Conservation (phyloP, 2,329 filamentous ascomycete species). For the Nemania abortiva region DNA sequence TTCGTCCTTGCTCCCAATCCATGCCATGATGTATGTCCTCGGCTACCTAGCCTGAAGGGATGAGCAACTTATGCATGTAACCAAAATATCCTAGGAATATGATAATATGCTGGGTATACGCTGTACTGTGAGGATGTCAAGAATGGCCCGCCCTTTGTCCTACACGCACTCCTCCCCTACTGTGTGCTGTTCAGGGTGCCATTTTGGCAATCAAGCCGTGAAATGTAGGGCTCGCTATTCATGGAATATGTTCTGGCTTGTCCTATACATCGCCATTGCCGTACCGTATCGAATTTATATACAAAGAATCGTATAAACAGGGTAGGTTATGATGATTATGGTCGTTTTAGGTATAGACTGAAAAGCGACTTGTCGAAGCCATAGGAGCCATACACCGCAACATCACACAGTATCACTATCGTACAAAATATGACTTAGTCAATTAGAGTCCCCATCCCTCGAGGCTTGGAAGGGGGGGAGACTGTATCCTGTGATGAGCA, state of each 20-base stretch:
- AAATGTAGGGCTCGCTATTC: neutral
- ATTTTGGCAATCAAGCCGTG: neutral
- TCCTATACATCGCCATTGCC: neutral
- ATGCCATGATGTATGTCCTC: neutral
- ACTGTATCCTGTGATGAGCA: conserved; percentile 43
- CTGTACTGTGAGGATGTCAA: neutral
- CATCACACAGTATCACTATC: neutral
- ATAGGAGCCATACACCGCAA: neutral
- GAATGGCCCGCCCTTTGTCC: no score
- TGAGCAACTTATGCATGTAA: neutral
- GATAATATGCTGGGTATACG: neutral
- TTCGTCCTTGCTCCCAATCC: neutral
- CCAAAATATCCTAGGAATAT: neutral
- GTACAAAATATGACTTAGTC: conserved; percentile 38
- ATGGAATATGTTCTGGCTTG: neutral
- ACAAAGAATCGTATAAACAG: conserved; percentile 11
- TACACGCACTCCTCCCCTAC: neutral
- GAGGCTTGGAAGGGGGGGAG: conserved; percentile 49
- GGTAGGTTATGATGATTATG: conserved; percentile 1
- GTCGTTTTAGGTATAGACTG: neutral
- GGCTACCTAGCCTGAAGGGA: neutral
- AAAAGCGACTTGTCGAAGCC: neutral
- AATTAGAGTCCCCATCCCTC: conserved; percentile 47
- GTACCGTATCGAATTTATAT: conserved; percentile 12
- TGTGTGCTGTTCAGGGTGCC: neutral